Evolutionary conservation across 768 basidiomycete genomes (phyloP).

Genomic region (Lentinus tigrinus): DNA sequence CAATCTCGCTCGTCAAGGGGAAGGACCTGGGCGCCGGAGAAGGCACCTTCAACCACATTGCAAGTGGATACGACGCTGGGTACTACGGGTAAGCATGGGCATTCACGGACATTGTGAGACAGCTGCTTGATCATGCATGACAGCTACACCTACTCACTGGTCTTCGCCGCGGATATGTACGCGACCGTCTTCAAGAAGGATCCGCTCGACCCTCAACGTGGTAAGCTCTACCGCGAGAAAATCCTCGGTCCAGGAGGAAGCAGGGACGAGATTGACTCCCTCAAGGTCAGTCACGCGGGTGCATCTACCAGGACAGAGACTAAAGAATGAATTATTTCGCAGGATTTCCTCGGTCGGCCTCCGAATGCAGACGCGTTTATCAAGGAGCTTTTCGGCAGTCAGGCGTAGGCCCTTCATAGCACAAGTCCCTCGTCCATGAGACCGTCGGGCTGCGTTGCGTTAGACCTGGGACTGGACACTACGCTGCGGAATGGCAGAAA

Average conservation of each 20-base stretch:
- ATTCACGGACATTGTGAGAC: not conserved
- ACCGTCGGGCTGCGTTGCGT: not conserved
- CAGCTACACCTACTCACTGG: slow-evolving; percentile 66
- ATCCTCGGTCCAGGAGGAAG: slow-evolving; percentile 76
- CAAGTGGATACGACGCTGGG: slow-evolving; percentile 67
- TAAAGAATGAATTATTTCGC: not conserved
- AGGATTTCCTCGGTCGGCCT: slow-evolving; percentile 78
- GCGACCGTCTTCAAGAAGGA: slow-evolving; percentile 78
- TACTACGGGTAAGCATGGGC: slow-evolving; percentile 59
- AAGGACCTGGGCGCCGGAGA: slow-evolving; percentile 66
- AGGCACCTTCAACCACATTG: slow-evolving; percentile 73
- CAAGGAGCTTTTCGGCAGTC: slow-evolving; percentile 55
- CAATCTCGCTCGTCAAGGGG: slow-evolving; percentile 67
- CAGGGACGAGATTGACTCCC: slow-evolving; percentile 76
- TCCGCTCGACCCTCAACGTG: slow-evolving; percentile 67
- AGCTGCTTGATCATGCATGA: slow-evolving; percentile 1
- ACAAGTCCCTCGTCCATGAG: not conserved
- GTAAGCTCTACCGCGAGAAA: slow-evolving; percentile 68
- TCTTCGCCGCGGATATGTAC: slow-evolving; percentile 61
- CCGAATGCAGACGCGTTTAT: slow-evolving; percentile 78
- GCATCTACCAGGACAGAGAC: not conserved
- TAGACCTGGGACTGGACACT: too few relatives aligned
- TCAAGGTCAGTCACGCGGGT: slow-evolving; percentile 48
- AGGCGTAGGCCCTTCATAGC: not conserved
- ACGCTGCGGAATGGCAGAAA: too few relatives aligned